Evolutionary conservation across 148 eudicot genomes (phyloP).

Genomic region (Oxyria digyna): DNA sequence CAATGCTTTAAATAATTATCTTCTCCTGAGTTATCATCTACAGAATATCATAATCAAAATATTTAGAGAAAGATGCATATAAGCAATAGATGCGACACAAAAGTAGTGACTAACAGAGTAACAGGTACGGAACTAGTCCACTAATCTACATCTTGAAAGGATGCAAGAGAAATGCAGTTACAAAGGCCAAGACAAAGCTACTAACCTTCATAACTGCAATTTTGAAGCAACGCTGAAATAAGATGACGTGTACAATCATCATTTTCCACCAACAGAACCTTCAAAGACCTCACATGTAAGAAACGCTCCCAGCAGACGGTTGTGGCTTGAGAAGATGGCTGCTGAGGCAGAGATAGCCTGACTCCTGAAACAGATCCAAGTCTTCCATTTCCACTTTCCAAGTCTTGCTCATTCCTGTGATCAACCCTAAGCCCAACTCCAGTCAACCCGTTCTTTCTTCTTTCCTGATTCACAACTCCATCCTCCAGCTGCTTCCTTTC

Average conservation of each 20-base stretch:
- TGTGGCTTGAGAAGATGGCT: conserved; percentile 23
- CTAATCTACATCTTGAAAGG: background rate
- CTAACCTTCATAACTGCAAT: conserved; percentile 60
- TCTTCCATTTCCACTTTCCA: conserved; percentile 8
- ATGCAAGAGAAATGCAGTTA: background rate
- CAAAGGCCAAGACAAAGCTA: background rate
- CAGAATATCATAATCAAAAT: background rate
- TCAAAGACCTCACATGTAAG: conserved; percentile 40
- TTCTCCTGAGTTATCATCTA: background rate
- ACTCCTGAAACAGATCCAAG: conserved; percentile 10
- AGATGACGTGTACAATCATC: conserved; percentile 63
- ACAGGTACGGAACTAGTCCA: background rate
- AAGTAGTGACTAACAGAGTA: background rate
- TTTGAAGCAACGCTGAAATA: conserved; percentile 48
- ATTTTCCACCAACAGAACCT: conserved; percentile 49
- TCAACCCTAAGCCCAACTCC: conserved; percentile 14
- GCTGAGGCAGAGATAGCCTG: conserved; percentile 18
- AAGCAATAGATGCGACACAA: background rate
- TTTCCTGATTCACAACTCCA: conserved; percentile 12
- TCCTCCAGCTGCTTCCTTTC: conserved; percentile 12
- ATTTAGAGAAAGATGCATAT: background rate
- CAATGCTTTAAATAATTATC: background rate
- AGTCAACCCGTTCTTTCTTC: conserved; percentile 10
- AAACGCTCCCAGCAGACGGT: conserved; percentile 40
- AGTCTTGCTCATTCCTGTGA: conserved; percentile 9